These are phyloP conservation scores for Blastobotrys americana DNA, from an alignment of 805 yeast genomes.

Conservation along the genomic window DNA sequence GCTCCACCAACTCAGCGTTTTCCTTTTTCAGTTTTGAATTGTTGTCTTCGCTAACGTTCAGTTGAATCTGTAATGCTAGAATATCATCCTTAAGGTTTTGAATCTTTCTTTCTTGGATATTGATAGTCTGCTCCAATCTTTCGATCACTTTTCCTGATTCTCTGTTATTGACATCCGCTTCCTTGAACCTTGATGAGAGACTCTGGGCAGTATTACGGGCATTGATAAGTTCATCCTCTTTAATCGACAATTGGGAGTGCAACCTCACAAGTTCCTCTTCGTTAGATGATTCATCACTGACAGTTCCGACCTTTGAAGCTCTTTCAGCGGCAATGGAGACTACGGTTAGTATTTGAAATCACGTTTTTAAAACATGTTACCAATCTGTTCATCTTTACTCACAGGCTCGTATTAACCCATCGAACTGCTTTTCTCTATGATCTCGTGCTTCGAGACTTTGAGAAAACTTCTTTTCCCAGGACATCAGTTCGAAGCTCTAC, in stretches of 20 bases:
- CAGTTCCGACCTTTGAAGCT: slow-evolving; percentile 11
- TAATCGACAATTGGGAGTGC: slow-evolving; percentile 12
- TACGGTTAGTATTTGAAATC: not conserved
- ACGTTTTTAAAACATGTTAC: no score
- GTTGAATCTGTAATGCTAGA: slow-evolving; percentile 52
- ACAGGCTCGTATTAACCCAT: slow-evolving; percentile 18
- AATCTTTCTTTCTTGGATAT: slow-evolving; percentile 44
- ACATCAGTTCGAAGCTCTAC: no score
- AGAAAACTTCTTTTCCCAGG: slow-evolving; percentile 10
- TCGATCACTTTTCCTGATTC: slow-evolving; percentile 17
- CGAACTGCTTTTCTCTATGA: slow-evolving; percentile 15
- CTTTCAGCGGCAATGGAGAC: slow-evolving; percentile 18
- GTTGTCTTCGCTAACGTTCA: slow-evolving; percentile 36
- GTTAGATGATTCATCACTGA: not conserved
- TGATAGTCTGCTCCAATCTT: slow-evolving; percentile 15
- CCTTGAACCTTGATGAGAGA: slow-evolving; percentile 9
- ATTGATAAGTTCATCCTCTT: slow-evolving; percentile 8
- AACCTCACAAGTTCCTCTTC: slow-evolving; percentile 16
- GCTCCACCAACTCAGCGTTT: slow-evolving; percentile 43
- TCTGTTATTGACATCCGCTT: slow-evolving; percentile 21
- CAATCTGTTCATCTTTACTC: slow-evolving; percentile 5
- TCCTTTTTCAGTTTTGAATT: slow-evolving; percentile 39
- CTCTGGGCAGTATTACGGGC: not conserved
- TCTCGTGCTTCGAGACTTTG: slow-evolving; percentile 18
- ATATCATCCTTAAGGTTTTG: slow-evolving; percentile 63